These are phyloP conservation scores for Pythium volutum DNA, from an alignment of 352 stramenopile genomes.

Conservation along the genomic window DNA sequence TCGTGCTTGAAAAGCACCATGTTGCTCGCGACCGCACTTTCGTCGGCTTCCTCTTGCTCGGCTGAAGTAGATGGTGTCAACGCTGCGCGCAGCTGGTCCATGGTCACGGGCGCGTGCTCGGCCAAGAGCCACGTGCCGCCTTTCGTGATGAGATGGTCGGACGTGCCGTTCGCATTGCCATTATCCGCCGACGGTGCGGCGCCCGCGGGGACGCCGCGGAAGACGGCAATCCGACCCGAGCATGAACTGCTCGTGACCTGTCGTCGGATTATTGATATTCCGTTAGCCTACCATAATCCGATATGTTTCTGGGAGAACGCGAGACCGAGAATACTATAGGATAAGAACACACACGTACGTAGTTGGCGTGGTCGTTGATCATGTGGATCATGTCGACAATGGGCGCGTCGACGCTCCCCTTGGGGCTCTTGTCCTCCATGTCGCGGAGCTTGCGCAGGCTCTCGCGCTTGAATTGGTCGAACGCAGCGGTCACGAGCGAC, in stretches of 20 bases:
- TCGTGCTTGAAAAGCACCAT: constrained; percentile 92
- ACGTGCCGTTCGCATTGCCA: not conserved
- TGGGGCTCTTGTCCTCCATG: constrained; percentile 88
- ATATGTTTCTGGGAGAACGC: too few relatives aligned
- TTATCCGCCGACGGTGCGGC: not conserved
- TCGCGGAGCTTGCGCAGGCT: constrained; percentile 78
- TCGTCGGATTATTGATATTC: not conserved
- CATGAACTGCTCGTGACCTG: constrained; percentile 91
- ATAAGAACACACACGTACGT: constrained; percentile 36
- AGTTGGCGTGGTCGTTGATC: constrained; percentile 86
- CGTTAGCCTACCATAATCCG: too few relatives aligned
- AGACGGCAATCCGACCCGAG: constrained; percentile 88
- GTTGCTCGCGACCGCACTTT: constrained; percentile 35
- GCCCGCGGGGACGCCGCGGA: constrained; percentile 44
- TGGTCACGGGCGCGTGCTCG: constrained; percentile 71
- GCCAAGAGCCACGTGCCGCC: constrained; percentile 87
- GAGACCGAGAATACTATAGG: too few relatives aligned
- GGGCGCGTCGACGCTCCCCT: constrained; percentile 87
- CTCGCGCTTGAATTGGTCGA: constrained; percentile 85
- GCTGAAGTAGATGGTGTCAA: constrained; percentile 20
- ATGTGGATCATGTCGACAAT: constrained; percentile 86
- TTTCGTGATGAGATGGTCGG: constrained; percentile 77
- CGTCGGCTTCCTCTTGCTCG: not conserved
- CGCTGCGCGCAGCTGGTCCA: constrained; percentile 58
- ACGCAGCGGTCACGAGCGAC: constrained; percentile 28